Evolutionary conservation across 441 rosid genomes (phyloP), one percentile per base, ranked within the genome.

Genomic region (Gossypium lobatum): DNA sequence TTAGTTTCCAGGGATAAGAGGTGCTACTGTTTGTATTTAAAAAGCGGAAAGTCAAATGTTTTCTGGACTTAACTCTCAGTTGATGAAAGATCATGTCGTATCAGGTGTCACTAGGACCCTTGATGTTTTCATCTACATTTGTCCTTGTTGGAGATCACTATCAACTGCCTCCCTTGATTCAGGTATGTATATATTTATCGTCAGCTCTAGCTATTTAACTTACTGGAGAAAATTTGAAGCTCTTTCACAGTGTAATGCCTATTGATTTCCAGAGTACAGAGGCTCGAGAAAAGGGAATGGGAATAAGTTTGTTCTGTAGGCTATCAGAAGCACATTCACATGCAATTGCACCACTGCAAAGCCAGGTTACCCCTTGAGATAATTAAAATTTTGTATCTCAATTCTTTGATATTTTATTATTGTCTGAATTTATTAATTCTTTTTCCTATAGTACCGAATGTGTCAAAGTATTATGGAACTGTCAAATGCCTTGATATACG

Each of bases 71-170:
- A 34, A 66, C 64, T 71, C 57, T 58, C 31, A 8, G 64, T 66
- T 64, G 28, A 53, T 73, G 76, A 45, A 62, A 73, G 63, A 37
- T 77, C 61, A 78, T 74, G 75, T 74, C 71, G 53, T 70, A 53
- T 72, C 83, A 95, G 99, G 93, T 96, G 61, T 91, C 97, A 37
- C 73, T 93, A 66, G 99, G 99, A 73, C 99, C 99, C 9, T 82
- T 96, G 88, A 87, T 87, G 88, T 84, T 89, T 80, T 85, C 97
- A 61, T 89, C 97, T 65, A 84, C 75, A 75, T 96, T 93, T 84
- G 97, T 96, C 74, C 97, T 96, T 71, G 99, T 96, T 73, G 99
- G 99, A 68, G 99, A 96, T 83, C 98, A 96, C 83, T 96, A 96
- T 83, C 99, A 93, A 78, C 80, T 96, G 80, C 97, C 99, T 71